Percentiles rank a stretch among this genome's conserved stretches.
Conservation (phyloP, 1,284 basidiomycete species). For the Exobasidium rhododendri region DNA sequence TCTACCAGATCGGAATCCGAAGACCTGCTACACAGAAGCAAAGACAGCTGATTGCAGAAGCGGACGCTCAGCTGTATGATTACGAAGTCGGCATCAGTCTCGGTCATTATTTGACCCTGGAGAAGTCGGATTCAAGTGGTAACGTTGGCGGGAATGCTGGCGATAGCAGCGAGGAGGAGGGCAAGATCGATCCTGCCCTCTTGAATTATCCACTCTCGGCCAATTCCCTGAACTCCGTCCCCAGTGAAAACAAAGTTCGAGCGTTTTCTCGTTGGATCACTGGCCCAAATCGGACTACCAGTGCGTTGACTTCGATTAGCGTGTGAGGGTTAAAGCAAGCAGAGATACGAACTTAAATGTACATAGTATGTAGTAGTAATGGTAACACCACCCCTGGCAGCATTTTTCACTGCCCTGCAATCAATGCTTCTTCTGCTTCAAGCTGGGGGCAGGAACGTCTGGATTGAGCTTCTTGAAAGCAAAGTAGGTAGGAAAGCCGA, state of each 20-base stretch:
- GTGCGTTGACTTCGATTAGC: not conserved
- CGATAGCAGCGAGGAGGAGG: not conserved
- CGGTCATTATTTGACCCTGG: not conserved
- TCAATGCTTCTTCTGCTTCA: not conserved
- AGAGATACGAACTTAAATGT: not conserved
- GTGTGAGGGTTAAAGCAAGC: not conserved
- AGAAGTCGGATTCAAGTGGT: not conserved
- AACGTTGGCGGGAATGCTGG: no score
- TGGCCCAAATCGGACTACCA: constrained; percentile 6
- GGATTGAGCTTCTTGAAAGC: constrained; percentile 35
- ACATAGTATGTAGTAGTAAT: no score
- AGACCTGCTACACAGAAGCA: constrained; percentile 5
- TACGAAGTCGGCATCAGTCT: constrained; percentile 23
- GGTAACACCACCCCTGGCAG: no score
- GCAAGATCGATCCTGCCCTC: constrained; percentile 23
- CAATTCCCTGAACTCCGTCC: not conserved
- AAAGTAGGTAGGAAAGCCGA: constrained; percentile 37
- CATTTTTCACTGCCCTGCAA: no score
- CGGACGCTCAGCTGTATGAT: constrained; percentile 23
- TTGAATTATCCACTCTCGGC: constrained; percentile 7
- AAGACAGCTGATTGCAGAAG: not conserved
- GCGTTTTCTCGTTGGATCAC: constrained; percentile 33
- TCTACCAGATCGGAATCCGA: not conserved
- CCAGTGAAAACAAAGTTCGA: constrained; percentile 28
- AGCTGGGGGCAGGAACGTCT: constrained; percentile 12